A percentile compares a stretch with the other conserved stretches of the same genome.
These are phyloP conservation scores for Vanrija humicola DNA, from an alignment of 1,284 basidiomycete genomes.

Conservation along the genomic window DNA sequence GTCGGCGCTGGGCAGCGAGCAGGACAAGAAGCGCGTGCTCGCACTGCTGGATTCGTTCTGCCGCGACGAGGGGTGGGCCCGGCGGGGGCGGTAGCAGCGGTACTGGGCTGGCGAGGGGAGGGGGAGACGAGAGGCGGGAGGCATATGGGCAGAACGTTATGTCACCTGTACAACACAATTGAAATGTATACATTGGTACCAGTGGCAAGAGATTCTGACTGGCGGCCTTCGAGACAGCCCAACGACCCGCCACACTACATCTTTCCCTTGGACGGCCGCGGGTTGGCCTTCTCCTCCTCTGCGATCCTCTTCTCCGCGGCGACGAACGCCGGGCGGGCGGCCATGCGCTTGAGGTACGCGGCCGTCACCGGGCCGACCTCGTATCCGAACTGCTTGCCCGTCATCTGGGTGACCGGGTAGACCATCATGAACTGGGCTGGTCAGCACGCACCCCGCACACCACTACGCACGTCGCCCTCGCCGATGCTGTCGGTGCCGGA, in stretches of 20 bases:
- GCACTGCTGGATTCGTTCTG: constrained; percentile 4
- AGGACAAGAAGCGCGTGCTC: constrained; percentile 4
- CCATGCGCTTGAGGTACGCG: constrained; percentile 24
- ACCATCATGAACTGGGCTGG: constrained; percentile 34
- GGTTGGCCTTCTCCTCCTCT: constrained; percentile 26
- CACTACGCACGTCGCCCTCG: constrained; percentile 29
- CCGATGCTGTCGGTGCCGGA: constrained; percentile 32
- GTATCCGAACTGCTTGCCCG: constrained; percentile 18
- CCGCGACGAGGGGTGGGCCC: background rate
- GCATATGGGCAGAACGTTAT: no score
- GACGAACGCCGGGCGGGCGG: constrained; percentile 14
- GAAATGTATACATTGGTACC: no score
- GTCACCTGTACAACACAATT: no score
- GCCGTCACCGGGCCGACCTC: constrained; percentile 19
- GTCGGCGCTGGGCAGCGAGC: constrained; percentile 15
- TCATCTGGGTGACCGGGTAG: constrained; percentile 30
- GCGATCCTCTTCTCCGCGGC: constrained; percentile 21
- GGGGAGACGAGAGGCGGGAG: no score
- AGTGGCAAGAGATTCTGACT: no score
- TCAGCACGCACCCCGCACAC: background rate
- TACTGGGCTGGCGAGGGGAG: background rate
- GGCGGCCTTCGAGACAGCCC: no score
- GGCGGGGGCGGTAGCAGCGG: background rate
- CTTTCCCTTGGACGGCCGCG: constrained; percentile 21
- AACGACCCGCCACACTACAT: background rate